A percentile compares a stretch with the other conserved stretches of the same genome.
Evolutionary conservation across 73 alveolate species (phyloP).

Genomic region (Strombidium stylifer): DNA sequence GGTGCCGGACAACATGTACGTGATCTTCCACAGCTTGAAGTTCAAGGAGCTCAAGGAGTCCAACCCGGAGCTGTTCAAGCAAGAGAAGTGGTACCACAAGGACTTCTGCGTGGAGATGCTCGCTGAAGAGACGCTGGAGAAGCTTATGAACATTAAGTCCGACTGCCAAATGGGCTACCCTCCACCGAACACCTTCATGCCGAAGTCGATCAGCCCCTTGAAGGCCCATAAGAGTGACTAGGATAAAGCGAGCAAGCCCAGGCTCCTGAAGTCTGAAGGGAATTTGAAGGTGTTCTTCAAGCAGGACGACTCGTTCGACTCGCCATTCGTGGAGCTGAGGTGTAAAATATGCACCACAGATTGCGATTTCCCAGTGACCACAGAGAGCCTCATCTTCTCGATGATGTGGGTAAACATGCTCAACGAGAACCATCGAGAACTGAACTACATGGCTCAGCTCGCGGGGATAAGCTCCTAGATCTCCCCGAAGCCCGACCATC

Average conservation of each 20-base stretch:
- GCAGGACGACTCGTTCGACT: conserved; percentile 53
- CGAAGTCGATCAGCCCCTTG: conserved; percentile 38
- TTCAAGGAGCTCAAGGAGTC: conserved; percentile 5
- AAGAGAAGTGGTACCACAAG: conserved; percentile 45
- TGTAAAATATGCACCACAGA: conserved; percentile 39
- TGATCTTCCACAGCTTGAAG: background rate
- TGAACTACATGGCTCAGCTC: conserved; percentile 62
- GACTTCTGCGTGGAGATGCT: conserved; percentile 1
- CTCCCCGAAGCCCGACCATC: background rate
- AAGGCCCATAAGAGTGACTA: conserved; percentile 35
- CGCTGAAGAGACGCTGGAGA: background rate
- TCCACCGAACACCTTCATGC: conserved; percentile 66
- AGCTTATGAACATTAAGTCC: background rate
- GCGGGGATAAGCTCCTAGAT: conserved; percentile 29
- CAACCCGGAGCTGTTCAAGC: too few relatives aligned
- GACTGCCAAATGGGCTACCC: conserved; percentile 31
- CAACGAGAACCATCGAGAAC: conserved; percentile 58
- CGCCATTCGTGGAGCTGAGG: conserved; percentile 47
- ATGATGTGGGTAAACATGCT: conserved; percentile 31
- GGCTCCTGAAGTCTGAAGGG: conserved; percentile 14
- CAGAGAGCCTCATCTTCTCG: conserved; percentile 31
- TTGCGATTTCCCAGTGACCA: conserved; percentile 33
- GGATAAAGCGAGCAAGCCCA: conserved; percentile 35
- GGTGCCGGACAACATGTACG: conserved; percentile 21
- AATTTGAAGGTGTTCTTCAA: conserved; percentile 67